phyloP scores from a whole-genome alignment of 441 rosid species.

The Croton setiger region DNA sequence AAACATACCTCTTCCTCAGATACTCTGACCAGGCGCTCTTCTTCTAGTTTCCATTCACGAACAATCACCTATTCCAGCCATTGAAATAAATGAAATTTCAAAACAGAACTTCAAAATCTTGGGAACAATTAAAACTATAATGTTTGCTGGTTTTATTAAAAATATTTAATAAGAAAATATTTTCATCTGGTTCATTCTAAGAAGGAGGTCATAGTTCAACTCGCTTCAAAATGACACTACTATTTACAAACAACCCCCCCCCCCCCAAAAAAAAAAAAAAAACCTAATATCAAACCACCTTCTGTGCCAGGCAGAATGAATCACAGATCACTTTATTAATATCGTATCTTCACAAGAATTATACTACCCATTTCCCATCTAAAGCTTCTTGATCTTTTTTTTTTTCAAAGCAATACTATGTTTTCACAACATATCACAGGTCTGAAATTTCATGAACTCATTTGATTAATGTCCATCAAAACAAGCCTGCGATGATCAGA shows the following conservation, averaged over 20 bases:
- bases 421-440: not conserved
- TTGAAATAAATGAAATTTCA: slow-evolving; percentile 12
- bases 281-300: not conserved
- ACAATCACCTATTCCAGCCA: slow-evolving; percentile 59
- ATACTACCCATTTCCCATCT: not conserved
- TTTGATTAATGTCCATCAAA: not conserved
- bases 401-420: not conserved
- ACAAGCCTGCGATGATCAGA: not conserved
- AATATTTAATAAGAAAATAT: not conserved
- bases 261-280: not conserved
- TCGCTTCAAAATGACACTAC: not conserved
- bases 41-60: slow-evolving; percentile 68
- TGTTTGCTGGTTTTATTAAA: not conserved
- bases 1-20: slow-evolving; percentile 80
- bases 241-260: not conserved
- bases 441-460: not conserved
- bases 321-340: not conserved
- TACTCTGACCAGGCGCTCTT: slow-evolving; percentile 54
- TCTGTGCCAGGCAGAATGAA: not conserved
- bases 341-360: not conserved
- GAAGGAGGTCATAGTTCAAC: not conserved
- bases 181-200: not conserved
- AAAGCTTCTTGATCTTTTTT: not conserved
- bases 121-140: not conserved
- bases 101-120: not conserved